Evolutionary conservation across 2,329 filamentous ascomycete species (phyloP).

Genomic region (Alternaria arborescens): DNA sequence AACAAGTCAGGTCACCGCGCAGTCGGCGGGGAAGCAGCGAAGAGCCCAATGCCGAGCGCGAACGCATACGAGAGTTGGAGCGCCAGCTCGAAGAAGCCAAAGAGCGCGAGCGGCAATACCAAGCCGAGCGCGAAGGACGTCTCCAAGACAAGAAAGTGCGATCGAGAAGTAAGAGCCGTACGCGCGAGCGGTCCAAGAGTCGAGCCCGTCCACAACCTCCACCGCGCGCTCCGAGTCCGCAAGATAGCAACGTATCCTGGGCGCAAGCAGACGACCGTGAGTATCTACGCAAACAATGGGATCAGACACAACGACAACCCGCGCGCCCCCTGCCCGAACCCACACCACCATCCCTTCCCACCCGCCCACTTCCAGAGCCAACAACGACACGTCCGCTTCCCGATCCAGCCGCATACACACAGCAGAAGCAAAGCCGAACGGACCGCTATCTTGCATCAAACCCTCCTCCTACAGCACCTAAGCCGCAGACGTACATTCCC

Average conservation of each 20-base stretch:
- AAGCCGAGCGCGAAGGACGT: constrained; percentile 66
- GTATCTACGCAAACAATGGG: constrained; percentile 67
- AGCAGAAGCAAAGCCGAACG: constrained; percentile 57
- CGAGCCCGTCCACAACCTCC: constrained; percentile 45
- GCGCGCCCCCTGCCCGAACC: constrained; percentile 47
- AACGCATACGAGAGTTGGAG: constrained; percentile 82
- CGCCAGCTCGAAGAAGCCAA: constrained; percentile 72
- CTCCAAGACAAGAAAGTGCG: constrained; percentile 51
- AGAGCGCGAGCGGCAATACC: constrained; percentile 71
- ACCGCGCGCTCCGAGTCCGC: constrained; percentile 52
- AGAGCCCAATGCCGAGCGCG: constrained; percentile 65
- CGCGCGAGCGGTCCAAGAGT: constrained; percentile 47
- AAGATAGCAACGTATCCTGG: constrained; percentile 69
- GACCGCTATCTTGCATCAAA: constrained; percentile 67
- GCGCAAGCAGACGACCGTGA: constrained; percentile 70
- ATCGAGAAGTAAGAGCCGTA: constrained; percentile 48
- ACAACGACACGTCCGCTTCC: constrained; percentile 42
- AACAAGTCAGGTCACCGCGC: constrained; percentile 59
- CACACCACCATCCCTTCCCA: constrained; percentile 41
- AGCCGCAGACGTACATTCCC: constrained; percentile 52
- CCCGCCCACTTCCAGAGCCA: constrained; percentile 61
- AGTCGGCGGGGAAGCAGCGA: constrained; percentile 52
- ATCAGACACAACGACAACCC: constrained; percentile 49
- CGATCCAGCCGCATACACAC: constrained; percentile 44
- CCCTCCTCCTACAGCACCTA: constrained; percentile 58